Base-by-base conservation (phyloP, 441 rosid species). In the Aleurites moluccanus region DNA sequence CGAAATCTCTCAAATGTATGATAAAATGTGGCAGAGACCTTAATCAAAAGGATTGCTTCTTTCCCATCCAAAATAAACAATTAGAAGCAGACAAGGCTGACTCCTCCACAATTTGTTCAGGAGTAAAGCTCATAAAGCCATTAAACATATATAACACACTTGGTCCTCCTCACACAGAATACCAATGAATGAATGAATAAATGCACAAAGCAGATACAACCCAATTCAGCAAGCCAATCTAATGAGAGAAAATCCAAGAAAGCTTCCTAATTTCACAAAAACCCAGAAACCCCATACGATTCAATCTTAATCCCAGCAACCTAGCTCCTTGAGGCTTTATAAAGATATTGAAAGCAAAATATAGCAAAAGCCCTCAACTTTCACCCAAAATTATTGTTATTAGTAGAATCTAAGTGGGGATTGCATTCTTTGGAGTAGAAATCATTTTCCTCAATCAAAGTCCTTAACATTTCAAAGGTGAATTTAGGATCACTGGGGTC, bases 401-500 rank as follows among this genome's bases (percentile, higher is more conserved):
- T 13, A 65, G 47, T 2, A 57, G 18, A 40, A 28, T 57, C 47
- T 20, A 75, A 44, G 44, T 67, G 78, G 30, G 50, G 67, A 53
- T 67, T 57, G 49, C 73, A 75, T 18, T 75, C 78, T 45, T 13
- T 75, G 25, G 66, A 75, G 38, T 59, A 75, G 15, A 75, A 67
- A 30, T 57, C 60, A 67, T 67, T 67, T 10, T 20, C 68, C 78
- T 75, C 73, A 15, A 75, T 67, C 67, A 60, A 75, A 59, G 33
- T n/a, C 70, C 74, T 87, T 61, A 89, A 67, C 90, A 78, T 86
- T 23, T 80, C 90, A 66, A 69, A 56, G 16, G 85, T 74, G 64
- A 83, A 85, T 7, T 57, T 49, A 42, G 85, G 79, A 64, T 85
- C 83, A 81, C 83, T 81, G 59, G 92, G 88, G 59, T 89, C 91